Base-by-base conservation (phyloP, 129 eudicot genomes). In the Scalesia atractyloides region DNA sequence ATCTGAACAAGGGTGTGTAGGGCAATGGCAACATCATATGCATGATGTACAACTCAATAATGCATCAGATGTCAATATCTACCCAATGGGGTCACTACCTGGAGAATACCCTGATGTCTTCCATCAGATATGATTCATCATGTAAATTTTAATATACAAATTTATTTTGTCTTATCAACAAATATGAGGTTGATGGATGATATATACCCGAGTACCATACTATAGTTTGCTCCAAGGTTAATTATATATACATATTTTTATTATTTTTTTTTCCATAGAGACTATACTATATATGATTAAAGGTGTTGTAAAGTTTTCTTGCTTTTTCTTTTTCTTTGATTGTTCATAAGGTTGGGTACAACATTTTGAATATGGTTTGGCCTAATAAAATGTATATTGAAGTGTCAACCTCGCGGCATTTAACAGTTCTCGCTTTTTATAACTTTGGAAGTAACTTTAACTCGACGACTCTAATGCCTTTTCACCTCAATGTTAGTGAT, bases 1-100 rank as follows among this genome's bases (percentile, higher is more conserved):
- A 62, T 68, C 76, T 60, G 97, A 88, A 82, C 89, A 87, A 70
- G 73, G 56, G 8, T 18, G 76, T 70, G 46, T 73, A 41, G 79
- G 82, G 87, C 81, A 77, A 60, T 83, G 95, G 95, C 79, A 82
- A 43, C 75, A 79, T 78, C 77, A 82, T 16, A 78, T 78, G 82
- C 82, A 78, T 5, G 88, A 84, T 65, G 61, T 87, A 17, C 79
- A 83, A 33, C 64, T 66, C 71, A 74, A 76, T 17, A 70, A 79
- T 84, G 75, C 86, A 70, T 61, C 67, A 51, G 87, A 77, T 64
- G 87, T 75, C 73, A 81, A 65, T 80, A 83, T 80, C 83, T 90
- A 81, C 82, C 76, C 73, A 24, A 59, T 84, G 82, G 71, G 76
- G 78, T 80, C 95, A 20, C 34, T 83, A 7, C 76, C 73, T 8